Evolutionary conservation across 2,329 filamentous ascomycete genomes (phyloP).

Genomic region (Penicillium sp.): DNA sequence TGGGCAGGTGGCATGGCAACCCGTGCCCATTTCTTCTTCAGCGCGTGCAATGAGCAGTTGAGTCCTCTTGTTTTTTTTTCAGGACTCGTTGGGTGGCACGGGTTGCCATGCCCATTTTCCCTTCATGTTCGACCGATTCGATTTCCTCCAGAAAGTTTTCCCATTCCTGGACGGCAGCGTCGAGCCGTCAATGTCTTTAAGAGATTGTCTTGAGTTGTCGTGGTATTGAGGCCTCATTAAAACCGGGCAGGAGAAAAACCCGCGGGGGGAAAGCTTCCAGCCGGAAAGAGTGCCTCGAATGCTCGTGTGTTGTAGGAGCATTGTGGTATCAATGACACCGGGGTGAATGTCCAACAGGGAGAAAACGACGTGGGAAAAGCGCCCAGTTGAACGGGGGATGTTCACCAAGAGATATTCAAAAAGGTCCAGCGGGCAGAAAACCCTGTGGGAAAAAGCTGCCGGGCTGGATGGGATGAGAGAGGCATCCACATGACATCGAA

Average conservation of each 20-base stretch:
- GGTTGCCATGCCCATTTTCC: background rate
- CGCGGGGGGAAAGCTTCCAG: background rate
- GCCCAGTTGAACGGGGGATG: background rate
- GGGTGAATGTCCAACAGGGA: background rate
- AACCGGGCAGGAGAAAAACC: background rate
- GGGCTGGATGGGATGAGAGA: constrained; percentile 1
- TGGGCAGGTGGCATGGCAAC: background rate
- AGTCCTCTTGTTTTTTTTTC: background rate
- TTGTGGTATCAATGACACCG: background rate
- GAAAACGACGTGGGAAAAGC: background rate
- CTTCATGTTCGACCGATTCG: background rate
- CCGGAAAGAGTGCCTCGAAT: constrained; percentile 2
- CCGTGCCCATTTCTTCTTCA: background rate
- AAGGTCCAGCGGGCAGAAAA: background rate
- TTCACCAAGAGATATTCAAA: background rate
- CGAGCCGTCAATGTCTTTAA: background rate
- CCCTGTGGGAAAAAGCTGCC: background rate
- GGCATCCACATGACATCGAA: background rate
- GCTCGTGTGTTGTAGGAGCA: background rate
- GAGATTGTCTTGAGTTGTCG: background rate
- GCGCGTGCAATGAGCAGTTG: background rate
- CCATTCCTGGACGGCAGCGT: background rate
- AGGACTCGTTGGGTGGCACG: background rate
- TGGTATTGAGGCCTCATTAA: background rate
- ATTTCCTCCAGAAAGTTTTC: background rate